phyloP scores from a whole-genome alignment of 2,329 filamentous ascomycete species.

The Hypoxylon sp. region DNA sequence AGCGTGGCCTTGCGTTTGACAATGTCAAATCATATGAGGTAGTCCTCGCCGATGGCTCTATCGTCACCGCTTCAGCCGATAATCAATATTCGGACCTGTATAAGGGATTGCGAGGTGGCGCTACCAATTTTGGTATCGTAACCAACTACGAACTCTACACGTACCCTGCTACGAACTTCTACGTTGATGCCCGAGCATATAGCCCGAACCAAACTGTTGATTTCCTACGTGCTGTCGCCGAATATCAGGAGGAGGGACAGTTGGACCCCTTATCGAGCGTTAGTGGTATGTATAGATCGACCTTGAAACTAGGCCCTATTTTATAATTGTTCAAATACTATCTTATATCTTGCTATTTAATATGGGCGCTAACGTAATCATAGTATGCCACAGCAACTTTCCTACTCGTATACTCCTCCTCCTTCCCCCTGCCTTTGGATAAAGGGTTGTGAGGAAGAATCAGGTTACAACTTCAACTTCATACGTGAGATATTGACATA shows the following conservation, averaged over 20 bases:
- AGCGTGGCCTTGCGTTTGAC: constrained; percentile 45
- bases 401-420: not conserved
- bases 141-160: constrained; percentile 52
- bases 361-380: constrained; percentile 24
- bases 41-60: constrained; percentile 50
- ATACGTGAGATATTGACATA: constrained; percentile 8
- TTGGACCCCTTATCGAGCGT: constrained; percentile 39
- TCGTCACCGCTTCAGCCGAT: constrained; percentile 47
- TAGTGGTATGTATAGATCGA: constrained; percentile 29
- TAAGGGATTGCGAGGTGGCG: constrained; percentile 49
- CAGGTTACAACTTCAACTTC: too few species aligned
- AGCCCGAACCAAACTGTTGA: constrained; percentile 39
- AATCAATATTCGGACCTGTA: constrained; percentile 52
- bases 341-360: not conserved
- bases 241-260: constrained; percentile 44
- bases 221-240: constrained; percentile 42
- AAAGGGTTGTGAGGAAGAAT: not conserved
- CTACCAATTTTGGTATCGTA: constrained; percentile 54
- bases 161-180: constrained; percentile 32
- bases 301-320: not conserved
- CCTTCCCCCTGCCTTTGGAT: not conserved
- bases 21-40: constrained; percentile 48
- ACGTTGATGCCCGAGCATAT: constrained; percentile 42
- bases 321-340: not conserved
- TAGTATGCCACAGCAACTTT: constrained; percentile 26